phyloP scores from a whole-genome alignment of 306 rosid genomes.

The Coriaria nepalensis region DNA sequence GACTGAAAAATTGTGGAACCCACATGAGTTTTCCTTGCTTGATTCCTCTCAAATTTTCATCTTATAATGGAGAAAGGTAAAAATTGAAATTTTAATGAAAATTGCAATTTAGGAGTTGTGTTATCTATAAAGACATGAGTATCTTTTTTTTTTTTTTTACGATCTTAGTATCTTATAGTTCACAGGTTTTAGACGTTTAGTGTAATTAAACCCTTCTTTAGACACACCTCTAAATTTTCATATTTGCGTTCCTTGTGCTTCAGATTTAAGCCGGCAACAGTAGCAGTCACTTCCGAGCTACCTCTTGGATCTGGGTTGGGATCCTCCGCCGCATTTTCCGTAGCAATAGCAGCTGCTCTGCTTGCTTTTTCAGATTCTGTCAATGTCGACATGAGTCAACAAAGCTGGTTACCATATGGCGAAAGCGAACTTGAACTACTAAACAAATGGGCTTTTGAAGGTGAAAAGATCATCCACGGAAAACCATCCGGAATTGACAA shows the following conservation, averaged over 20 bases:
- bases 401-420: slow-evolving; percentile 50
- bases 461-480: slow-evolving; percentile 92
- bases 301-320: slow-evolving; percentile 92
- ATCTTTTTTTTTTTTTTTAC: no score
- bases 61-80: no score
- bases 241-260: slow-evolving; percentile 5
- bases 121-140: no score
- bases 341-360: slow-evolving; percentile 63
- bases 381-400: slow-evolving; percentile 36
- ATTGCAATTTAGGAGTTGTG: no score
- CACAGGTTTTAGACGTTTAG: no score
- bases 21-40: no score
- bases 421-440: slow-evolving; percentile 57
- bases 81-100: no score
- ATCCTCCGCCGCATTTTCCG: slow-evolving; percentile 78
- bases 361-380: slow-evolving; percentile 54
- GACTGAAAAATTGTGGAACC: no score
- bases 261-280: slow-evolving; percentile 84
- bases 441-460: slow-evolving; percentile 96
- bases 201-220: not conserved
- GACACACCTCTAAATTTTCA: slow-evolving; percentile 6
- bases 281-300: slow-evolving; percentile 66
- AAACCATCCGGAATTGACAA: slow-evolving; percentile 97
- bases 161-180: no score
- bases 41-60: no score